phyloP scores from a whole-genome alignment of 306 rosid genomes.

The Prunus dulcis region DNA sequence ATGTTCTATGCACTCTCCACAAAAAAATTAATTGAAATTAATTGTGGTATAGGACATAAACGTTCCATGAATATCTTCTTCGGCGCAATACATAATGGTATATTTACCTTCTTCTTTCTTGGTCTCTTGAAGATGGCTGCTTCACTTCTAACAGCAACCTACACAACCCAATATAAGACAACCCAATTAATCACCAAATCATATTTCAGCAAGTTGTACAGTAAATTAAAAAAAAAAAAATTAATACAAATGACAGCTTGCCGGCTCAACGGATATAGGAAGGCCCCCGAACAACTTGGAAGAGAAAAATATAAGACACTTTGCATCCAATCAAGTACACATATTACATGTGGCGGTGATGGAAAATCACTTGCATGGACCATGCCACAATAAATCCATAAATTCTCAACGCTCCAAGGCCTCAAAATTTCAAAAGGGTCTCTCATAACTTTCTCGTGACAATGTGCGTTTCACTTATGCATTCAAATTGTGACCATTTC shows the following conservation, averaged over 20 bases:
- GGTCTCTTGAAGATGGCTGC: slow-evolving; percentile 43
- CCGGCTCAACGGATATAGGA: background rate
- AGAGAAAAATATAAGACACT: background rate
- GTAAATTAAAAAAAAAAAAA: background rate
- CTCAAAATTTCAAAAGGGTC: background rate
- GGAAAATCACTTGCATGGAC: background rate
- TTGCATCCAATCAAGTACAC: background rate
- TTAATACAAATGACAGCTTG: background rate
- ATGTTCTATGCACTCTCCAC: no score
- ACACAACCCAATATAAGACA: slow-evolving; percentile 9
- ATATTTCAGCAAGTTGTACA: background rate
- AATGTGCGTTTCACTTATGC: background rate
- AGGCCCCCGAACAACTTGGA: background rate
- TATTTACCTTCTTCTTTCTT: slow-evolving; percentile 63
- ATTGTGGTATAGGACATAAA: background rate
- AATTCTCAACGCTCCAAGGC: background rate
- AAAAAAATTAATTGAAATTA: background rate
- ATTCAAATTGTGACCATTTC: background rate
- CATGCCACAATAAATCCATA: background rate
- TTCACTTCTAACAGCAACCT: slow-evolving; percentile 45
- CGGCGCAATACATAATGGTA: background rate
- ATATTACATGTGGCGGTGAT: background rate
- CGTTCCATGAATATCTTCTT: background rate
- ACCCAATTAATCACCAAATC: background rate
- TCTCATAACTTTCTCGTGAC: background rate